These are phyloP conservation scores for Ceriops zippeliana DNA, from an alignment of 345 rosid species.

Conservation along the genomic window DNA sequence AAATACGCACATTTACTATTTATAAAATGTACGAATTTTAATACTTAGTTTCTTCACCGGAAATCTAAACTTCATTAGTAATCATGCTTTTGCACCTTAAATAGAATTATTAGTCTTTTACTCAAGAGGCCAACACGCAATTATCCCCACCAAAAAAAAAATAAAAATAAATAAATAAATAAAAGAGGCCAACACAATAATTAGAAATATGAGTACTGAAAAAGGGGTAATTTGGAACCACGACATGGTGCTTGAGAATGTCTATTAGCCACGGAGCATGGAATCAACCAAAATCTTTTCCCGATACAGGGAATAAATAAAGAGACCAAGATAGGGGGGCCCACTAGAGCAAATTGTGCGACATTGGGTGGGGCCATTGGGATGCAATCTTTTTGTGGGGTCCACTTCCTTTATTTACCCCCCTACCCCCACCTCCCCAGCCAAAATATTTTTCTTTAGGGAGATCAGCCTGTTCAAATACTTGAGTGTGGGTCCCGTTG, in stretches of 20 bases:
- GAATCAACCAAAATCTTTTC: neutral
- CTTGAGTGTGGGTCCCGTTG: neutral
- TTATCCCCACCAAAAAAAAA: too few relatives aligned
- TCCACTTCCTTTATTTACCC: neutral
- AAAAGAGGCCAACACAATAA: slow-evolving; percentile 17
- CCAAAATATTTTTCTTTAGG: neutral
- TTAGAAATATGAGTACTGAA: slow-evolving; percentile 12
- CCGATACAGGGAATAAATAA: slow-evolving; percentile 26
- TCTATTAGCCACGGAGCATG: neutral
- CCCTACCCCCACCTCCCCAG: too few relatives aligned
- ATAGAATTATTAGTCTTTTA: too few relatives aligned
- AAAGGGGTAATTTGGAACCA: slow-evolving; percentile 14
- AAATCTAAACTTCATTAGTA: too few relatives aligned
- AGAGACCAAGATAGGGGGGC: neutral
- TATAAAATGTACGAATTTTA: too few relatives aligned
- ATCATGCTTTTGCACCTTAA: too few relatives aligned
- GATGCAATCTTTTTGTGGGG: slow-evolving; percentile 24
- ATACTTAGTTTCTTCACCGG: too few relatives aligned
- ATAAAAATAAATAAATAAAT: too few relatives aligned
- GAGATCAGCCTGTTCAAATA: neutral
- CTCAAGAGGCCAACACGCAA: too few relatives aligned
- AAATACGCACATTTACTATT: too few relatives aligned
- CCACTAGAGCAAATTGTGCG: neutral
- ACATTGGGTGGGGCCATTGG: slow-evolving; percentile 17
- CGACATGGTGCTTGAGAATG: neutral